Conservation (phyloP, 352 stramenopile genomes). For the Phytophthora cajani region DNA sequence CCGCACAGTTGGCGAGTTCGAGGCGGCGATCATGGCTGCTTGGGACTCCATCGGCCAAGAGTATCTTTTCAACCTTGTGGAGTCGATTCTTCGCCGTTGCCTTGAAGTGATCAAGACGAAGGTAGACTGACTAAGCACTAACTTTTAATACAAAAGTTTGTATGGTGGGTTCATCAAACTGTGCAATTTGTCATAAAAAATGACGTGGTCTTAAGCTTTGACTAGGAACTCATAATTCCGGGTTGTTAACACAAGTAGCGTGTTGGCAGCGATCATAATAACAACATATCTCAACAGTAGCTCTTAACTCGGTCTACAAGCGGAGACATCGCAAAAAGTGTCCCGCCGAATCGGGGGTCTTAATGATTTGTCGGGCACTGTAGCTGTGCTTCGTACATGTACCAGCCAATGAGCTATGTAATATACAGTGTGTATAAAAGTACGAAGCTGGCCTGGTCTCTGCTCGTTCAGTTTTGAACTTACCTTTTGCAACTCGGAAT, state of each 20-base stretch:
- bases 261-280: not conserved
- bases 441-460: too few species aligned
- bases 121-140: not conserved
- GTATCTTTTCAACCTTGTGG: slow-evolving; percentile 1
- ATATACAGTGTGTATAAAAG: too few species aligned
- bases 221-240: not conserved
- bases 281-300: not conserved
- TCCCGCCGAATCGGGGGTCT: not conserved
- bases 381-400: not conserved
- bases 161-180: not conserved
- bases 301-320: not conserved
- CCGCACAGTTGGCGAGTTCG: not conserved
- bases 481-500: too few species aligned
- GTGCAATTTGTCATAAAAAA: not conserved
- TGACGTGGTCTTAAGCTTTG: not conserved
- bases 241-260: slow-evolving; percentile 1
- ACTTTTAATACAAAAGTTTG: not conserved
- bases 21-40: not conserved
- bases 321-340: not conserved
- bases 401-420: too few species aligned
- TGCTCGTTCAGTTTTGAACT: too few species aligned
- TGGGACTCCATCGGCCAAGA: slow-evolving; percentile 8
- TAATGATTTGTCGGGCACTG: not conserved
- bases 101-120: not conserved
- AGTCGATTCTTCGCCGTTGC: slow-evolving; percentile 1